A percentile compares a stretch with the other conserved stretches of the same genome.
phyloP scores from a whole-genome alignment of 805 yeast genomes.

The Metschnikowia shivogae region DNA sequence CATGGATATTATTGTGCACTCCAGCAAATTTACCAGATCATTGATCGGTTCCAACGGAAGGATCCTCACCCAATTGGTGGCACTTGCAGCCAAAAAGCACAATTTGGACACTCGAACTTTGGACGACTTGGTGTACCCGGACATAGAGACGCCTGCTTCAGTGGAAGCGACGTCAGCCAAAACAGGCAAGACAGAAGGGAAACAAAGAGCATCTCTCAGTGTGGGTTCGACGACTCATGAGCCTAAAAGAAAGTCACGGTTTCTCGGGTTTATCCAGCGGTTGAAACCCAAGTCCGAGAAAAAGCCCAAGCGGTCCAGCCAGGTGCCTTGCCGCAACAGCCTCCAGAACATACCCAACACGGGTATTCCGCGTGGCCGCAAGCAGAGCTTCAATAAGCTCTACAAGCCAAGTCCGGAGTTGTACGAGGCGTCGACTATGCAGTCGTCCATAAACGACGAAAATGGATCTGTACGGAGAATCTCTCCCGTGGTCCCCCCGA shows the following conservation, averaged over 20 bases:
- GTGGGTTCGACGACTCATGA: neutral
- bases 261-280: neutral
- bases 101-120: neutral
- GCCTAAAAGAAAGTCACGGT: neutral
- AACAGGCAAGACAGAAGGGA: neutral
- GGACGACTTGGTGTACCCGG: neutral
- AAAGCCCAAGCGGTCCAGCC: neutral
- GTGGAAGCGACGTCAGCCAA: neutral
- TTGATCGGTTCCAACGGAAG: slow-evolving; percentile 4
- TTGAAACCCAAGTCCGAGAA: neutral
- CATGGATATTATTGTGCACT: slow-evolving; percentile 21
- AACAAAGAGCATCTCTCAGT: neutral
- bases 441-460: slow-evolving; percentile 4
- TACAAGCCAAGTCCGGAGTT: slow-evolving; percentile 26
- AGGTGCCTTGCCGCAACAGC: neutral
- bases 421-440: slow-evolving; percentile 8
- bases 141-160: neutral
- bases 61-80: slow-evolving; percentile 3
- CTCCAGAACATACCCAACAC: slow-evolving; percentile 15
- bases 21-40: slow-evolving; percentile 22
- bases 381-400: slow-evolving; percentile 19
- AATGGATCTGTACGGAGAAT: neutral
- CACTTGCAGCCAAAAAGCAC: neutral
- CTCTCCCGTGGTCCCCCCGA: neutral
- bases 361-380: slow-evolving; percentile 24